A percentile compares a stretch with the other conserved stretches of the same genome.
phyloP scores from a whole-genome alignment of 2,329 filamentous ascomycete species.

The Pseudocercospora ulei region DNA sequence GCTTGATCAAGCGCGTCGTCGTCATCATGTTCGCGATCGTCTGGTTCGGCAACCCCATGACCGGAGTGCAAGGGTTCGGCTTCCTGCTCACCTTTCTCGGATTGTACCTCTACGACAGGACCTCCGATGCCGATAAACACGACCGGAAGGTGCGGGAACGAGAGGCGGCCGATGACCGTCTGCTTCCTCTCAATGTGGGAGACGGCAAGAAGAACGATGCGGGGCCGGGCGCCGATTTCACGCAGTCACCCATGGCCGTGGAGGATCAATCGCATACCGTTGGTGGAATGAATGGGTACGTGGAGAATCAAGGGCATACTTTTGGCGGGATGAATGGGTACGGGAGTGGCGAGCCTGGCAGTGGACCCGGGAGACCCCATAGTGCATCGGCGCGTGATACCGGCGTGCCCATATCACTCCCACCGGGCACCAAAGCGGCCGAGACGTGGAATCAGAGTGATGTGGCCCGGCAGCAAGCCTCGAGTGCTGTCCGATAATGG shows the following conservation, averaged over 20 bases:
- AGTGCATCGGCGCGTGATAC: conserved; percentile 17
- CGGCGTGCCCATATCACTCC: conserved; percentile 41
- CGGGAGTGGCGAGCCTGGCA: conserved; percentile 24
- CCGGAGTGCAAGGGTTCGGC: conserved; percentile 67
- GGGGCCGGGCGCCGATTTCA: conserved; percentile 24
- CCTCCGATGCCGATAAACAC: conserved; percentile 75
- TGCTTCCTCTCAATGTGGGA: conserved; percentile 55
- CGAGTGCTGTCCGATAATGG: conserved; percentile 11
- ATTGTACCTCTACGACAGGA: conserved; percentile 90
- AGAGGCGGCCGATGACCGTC: conserved; percentile 51
- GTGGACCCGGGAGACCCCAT: conserved; percentile 23
- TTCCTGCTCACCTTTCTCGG: conserved; percentile 85
- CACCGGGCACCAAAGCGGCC: conserved; percentile 73
- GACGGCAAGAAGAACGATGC: conserved; percentile 30
- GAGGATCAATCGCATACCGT: conserved; percentile 19
- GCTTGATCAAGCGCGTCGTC: conserved; percentile 91
- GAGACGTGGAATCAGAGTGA: conserved; percentile 62
- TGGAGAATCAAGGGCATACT: conserved; percentile 13
- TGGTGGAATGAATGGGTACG: conserved; percentile 27
- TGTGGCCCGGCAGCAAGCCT: conserved; percentile 15
- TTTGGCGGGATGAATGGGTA: conserved; percentile 30
- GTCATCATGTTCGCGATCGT: conserved; percentile 90
- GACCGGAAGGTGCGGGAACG: conserved; percentile 61
- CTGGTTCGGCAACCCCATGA: conserved; percentile 91
- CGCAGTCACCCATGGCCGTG: conserved; percentile 20